Conservation (phyloP, 495 filamentous ascomycete species). For the Bryoglossum gracile region DNA sequence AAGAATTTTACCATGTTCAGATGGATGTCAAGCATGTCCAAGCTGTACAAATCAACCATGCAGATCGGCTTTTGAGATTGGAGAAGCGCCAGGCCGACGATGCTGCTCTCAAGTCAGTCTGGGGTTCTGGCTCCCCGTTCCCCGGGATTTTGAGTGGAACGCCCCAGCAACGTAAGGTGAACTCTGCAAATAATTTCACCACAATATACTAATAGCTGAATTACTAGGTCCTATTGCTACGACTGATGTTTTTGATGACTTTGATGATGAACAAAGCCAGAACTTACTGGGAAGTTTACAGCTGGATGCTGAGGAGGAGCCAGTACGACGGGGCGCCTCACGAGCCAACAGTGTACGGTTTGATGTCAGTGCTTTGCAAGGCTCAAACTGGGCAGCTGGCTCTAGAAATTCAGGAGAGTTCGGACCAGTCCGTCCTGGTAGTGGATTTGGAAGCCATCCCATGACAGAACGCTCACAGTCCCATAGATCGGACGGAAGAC, state of each 20-base stretch:
- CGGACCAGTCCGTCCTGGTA: constrained; percentile 67
- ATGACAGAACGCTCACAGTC: constrained; percentile 75
- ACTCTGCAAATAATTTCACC: constrained; percentile 3
- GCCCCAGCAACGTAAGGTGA: constrained; percentile 66
- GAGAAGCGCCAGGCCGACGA: constrained; percentile 79
- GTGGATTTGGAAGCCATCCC: constrained; percentile 72
- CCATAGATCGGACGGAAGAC: constrained; percentile 93
- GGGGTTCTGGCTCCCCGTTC: constrained; percentile 84
- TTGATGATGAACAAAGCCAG: constrained; percentile 72
- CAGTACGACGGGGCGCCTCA: constrained; percentile 75
- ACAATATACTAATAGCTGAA: constrained; percentile 47
- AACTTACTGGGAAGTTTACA: constrained; percentile 67
- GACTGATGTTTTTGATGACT: constrained; percentile 72
- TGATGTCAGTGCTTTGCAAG: constrained; percentile 90
- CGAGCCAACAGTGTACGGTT: constrained; percentile 98
- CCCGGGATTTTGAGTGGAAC: constrained; percentile 69
- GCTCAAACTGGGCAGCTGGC: constrained; percentile 72
- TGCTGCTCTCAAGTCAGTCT: constrained; percentile 74
- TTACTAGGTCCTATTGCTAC: constrained; percentile 67
- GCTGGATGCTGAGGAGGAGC: constrained; percentile 84
- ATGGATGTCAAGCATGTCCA: constrained; percentile 82
- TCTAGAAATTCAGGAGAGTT: constrained; percentile 74
- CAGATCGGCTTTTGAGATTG: constrained; percentile 69
- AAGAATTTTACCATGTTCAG: constrained; percentile 81
- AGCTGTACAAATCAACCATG: constrained; percentile 67